Evolutionary conservation across 1,139 yeast genomes (phyloP).

Genomic region (Tardiomyces digboiensis): DNA sequence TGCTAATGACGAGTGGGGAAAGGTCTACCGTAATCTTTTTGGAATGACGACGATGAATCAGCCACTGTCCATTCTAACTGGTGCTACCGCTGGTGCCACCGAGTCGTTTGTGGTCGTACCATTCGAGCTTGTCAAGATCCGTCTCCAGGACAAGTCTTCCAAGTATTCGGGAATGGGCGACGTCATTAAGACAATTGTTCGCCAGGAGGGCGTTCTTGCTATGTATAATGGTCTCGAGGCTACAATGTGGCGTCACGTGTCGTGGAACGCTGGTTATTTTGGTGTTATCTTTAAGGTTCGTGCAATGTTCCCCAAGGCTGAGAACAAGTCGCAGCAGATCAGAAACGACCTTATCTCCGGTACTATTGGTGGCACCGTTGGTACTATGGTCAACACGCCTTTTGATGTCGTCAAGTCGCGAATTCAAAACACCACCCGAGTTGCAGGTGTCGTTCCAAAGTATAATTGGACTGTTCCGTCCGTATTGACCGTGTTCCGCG

Average conservation of each 20-base stretch:
- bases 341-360: conserved; percentile 87
- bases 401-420: conserved; percentile 97
- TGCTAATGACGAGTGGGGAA: conserved; percentile 96
- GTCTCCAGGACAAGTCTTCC: conserved; percentile 83
- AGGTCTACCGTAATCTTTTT: conserved; percentile 63
- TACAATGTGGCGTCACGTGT: conserved; percentile 92
- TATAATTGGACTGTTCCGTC: conserved; percentile 93
- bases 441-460: conserved; percentile 54
- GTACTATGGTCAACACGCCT: conserved; percentile 91
- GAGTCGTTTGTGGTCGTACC: conserved; percentile 97
- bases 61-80: conserved; percentile 79
- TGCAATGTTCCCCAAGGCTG: conserved; percentile 67
- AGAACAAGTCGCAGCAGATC: conserved; percentile 59
- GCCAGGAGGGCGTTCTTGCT: conserved; percentile 70
- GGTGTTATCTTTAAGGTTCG: conserved; percentile 91
- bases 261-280: conserved; percentile 98
- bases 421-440: conserved; percentile 78
- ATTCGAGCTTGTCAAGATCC: conserved; percentile 76
- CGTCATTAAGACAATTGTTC: conserved; percentile 64
- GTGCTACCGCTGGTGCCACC: conserved; percentile 98
- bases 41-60: conserved; percentile 68
- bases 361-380: conserved; percentile 92
- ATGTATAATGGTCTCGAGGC: conserved; percentile 94
- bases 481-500: conserved; percentile 63
- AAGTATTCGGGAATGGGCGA: conserved; percentile 81